phyloP scores from a whole-genome alignment of 345 rosid species.

The Moricandia arvensis region DNA sequence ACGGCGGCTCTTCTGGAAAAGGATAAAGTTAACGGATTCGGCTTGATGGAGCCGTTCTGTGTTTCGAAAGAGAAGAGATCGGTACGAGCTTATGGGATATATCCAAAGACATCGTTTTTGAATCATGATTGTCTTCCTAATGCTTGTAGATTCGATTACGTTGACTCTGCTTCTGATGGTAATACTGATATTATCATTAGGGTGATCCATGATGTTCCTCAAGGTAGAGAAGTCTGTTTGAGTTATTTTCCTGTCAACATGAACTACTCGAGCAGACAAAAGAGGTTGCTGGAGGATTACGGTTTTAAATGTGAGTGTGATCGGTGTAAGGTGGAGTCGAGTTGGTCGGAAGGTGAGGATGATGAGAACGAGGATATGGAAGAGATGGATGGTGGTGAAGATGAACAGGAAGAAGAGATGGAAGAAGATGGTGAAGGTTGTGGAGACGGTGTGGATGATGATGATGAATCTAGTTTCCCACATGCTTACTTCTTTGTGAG shows the following conservation, averaged over 20 bases:
- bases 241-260: constrained; percentile 92
- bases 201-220: constrained; percentile 80
- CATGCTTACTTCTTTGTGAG: constrained; percentile 81
- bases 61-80: constrained; percentile 49
- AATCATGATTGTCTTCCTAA: constrained; percentile 97
- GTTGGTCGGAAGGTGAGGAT: constrained; percentile 73
- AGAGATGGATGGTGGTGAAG: constrained; percentile 35
- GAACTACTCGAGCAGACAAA: constrained; percentile 54
- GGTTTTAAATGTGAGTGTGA: constrained; percentile 79
- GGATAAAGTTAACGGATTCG: constrained; percentile 81
- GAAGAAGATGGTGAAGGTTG: constrained; percentile 21
- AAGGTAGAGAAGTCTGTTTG: constrained; percentile 83
- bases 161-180: constrained; percentile 44
- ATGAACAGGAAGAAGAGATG: constrained; percentile 39
- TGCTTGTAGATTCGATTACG: constrained; percentile 88
- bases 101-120: constrained; percentile 68
- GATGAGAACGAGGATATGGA: constrained; percentile 42
- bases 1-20: constrained; percentile 55
- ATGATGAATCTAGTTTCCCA: constrained; percentile 48
- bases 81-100: constrained; percentile 77
- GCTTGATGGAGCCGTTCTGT: constrained; percentile 71
- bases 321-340: constrained; percentile 84
- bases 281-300: constrained; percentile 67
- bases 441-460: constrained; percentile 28
- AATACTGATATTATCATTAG: constrained; percentile 70